A percentile compares a stretch with the other conserved stretches of the same genome.
Conservation (phyloP, 495 filamentous ascomycete species). For the Daldinia vernicosa region DNA sequence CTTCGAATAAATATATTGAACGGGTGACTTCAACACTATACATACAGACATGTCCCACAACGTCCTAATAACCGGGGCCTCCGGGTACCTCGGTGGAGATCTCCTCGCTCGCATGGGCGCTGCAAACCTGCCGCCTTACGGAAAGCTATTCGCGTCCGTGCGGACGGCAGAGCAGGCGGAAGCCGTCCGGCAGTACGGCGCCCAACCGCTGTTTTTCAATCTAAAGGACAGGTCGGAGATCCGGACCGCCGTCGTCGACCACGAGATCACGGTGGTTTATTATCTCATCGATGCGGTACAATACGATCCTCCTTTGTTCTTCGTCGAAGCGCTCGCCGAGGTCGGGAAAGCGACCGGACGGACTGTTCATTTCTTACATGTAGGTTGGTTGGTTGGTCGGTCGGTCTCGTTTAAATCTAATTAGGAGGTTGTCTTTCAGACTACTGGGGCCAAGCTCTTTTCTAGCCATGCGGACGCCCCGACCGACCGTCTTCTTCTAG, state of each 20-base stretch:
- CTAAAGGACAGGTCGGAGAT: slow-evolving; percentile 45
- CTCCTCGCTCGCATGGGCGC: slow-evolving; percentile 52
- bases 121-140: slow-evolving; percentile 52
- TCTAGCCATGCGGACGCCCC: slow-evolving; percentile 43
- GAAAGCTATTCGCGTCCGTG: slow-evolving; percentile 55
- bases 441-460: slow-evolving; percentile 46
- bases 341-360: slow-evolving; percentile 51
- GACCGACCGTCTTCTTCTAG: slow-evolving; percentile 50
- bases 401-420: not conserved
- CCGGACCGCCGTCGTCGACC: slow-evolving; percentile 47
- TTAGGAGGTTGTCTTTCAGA: slow-evolving; percentile 28
- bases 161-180: slow-evolving; percentile 54
- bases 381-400: slow-evolving; percentile 39
- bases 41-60: slow-evolving; percentile 45
- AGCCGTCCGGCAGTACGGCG: slow-evolving; percentile 54
- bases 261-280: slow-evolving; percentile 56
- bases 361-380: slow-evolving; percentile 57
- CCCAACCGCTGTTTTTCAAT: slow-evolving; percentile 51
- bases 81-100: slow-evolving; percentile 61
- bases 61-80: slow-evolving; percentile 61
- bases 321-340: slow-evolving; percentile 55
- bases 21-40: not conserved
- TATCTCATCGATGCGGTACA: slow-evolving; percentile 51
- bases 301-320: slow-evolving; percentile 32
- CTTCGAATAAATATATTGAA: no score